Evolutionary conservation across 73 alveolate genomes (phyloP).

Genomic region (Tetrahymena borealis): DNA sequence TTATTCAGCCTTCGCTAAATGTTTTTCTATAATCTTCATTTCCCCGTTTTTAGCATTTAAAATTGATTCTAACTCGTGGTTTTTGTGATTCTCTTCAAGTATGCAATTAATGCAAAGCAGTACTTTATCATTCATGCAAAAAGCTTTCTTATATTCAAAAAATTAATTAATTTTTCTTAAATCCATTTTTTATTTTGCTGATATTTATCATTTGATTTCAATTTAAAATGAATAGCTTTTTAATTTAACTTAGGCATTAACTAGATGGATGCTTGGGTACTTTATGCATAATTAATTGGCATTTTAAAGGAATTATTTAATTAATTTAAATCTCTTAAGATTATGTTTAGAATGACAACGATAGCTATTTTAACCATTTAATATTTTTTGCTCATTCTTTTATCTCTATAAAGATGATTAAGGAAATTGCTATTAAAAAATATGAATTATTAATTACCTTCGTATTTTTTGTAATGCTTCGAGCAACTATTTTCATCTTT

Average conservation of each 20-base stretch:
- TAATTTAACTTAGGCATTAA: too few relatives aligned
- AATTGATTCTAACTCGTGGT: constrained; percentile 32
- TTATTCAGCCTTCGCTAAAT: not conserved
- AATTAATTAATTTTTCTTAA: not conserved
- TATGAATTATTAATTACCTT: not conserved
- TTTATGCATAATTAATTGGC: too few relatives aligned
- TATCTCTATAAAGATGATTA: too few relatives aligned
- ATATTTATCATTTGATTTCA: too few relatives aligned
- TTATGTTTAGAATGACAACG: too few relatives aligned
- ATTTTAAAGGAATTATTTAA: too few relatives aligned
- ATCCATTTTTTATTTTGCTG: not conserved
- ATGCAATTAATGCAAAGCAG: constrained; percentile 60
- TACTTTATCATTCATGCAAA: constrained; percentile 43
- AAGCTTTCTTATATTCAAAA: constrained; percentile 34
- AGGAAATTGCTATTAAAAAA: too few relatives aligned
- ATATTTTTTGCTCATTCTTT: too few relatives aligned
- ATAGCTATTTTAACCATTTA: too few relatives aligned
- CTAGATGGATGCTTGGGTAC: too few relatives aligned
- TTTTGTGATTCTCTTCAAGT: constrained; percentile 52
- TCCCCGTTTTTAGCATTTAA: not conserved
- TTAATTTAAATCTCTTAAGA: too few relatives aligned
- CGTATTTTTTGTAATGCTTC: not conserved
- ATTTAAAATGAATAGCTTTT: too few relatives aligned
- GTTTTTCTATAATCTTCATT: not conserved
- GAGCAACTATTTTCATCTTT: not conserved